Conservation (phyloP, 2,329 filamentous ascomycete species). For the Thelonectria blattea region DNA sequence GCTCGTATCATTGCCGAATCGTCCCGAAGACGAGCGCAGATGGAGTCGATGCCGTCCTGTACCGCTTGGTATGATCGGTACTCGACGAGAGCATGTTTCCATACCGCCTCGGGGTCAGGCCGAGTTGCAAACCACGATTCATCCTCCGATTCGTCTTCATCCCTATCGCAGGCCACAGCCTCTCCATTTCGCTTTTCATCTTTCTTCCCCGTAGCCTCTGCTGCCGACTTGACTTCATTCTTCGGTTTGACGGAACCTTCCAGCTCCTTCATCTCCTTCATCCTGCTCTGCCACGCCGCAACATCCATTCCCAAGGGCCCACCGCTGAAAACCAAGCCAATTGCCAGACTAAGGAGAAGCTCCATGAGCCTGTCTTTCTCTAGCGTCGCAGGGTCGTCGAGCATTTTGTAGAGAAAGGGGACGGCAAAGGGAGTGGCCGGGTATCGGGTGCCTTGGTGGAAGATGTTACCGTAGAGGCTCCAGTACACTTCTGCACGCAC, state of each 20-base stretch:
- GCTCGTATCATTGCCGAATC: background rate
- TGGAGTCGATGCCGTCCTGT: background rate
- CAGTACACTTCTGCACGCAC: background rate
- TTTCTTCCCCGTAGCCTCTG: background rate
- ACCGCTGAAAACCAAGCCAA: background rate
- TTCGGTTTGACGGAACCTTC: background rate
- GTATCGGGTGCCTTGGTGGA: constrained; percentile 9
- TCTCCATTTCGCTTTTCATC: too few relatives aligned
- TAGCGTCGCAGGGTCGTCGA: constrained; percentile 3
- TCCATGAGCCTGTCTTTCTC: background rate
- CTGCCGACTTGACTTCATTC: background rate
- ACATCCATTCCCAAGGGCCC: background rate
- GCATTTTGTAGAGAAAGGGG: constrained; percentile 7
- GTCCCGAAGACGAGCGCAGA: background rate
- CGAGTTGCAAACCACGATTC: too few relatives aligned
- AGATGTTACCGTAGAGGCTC: constrained; percentile 1
- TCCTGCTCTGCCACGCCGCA: background rate
- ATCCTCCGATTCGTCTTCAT: background rate
- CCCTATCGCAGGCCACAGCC: background rate
- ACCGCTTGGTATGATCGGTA: constrained; percentile 1
- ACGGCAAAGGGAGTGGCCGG: background rate
- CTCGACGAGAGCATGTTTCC: background rate
- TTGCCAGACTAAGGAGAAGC: background rate
- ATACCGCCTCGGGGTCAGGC: too few relatives aligned
- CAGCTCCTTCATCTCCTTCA: background rate